Evolutionary conservation across 2,329 filamentous ascomycete species (phyloP).

Genomic region (Fusarium ramigenum): DNA sequence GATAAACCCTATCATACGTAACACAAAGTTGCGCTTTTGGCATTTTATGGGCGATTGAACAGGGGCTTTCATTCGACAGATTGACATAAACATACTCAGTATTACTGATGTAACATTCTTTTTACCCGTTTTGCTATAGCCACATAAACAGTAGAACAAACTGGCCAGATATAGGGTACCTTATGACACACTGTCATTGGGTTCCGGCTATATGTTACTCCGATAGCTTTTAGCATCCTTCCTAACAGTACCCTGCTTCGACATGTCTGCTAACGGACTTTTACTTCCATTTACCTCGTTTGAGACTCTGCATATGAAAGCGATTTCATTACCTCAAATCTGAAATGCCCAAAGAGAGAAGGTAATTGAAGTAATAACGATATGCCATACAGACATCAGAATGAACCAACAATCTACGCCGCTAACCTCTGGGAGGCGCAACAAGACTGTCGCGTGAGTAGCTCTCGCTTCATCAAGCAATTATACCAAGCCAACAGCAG

Average conservation of each 20-base stretch:
- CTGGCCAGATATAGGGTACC: neutral
- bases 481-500: rapidly evolving
- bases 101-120: neutral
- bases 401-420: neutral
- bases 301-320: neutral
- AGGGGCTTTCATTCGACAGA: rapidly evolving
- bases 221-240: no score
- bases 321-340: rapidly evolving
- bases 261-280: neutral
- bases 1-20: no score
- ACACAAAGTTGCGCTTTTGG: neutral
- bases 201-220: neutral
- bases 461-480: neutral
- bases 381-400: neutral
- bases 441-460: neutral
- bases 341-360: rapidly evolving
- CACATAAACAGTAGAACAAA: neutral
- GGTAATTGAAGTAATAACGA: neutral
- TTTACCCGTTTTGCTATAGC: neutral
- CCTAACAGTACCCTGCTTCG: no score
- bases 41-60: rapidly evolving
- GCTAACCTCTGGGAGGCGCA: neutral
- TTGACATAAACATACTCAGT: neutral
- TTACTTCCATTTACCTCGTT: neutral
- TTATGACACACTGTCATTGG: rapidly evolving